Conservation (phyloP, 805 yeast species). For the Saccharomycopsis sp. region DNA sequence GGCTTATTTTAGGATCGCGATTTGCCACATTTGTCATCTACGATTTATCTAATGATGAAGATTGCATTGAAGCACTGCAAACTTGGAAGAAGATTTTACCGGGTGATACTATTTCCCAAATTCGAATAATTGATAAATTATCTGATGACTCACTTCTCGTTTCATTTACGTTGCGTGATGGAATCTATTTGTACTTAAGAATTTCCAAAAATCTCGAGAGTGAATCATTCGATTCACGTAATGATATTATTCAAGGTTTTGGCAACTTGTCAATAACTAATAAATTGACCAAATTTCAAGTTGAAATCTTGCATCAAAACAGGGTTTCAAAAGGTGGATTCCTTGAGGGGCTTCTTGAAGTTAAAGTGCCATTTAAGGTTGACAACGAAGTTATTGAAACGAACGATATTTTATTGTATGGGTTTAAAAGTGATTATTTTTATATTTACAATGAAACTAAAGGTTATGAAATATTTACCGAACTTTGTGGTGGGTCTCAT, state of each 20-base stretch:
- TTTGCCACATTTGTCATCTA: slow-evolving; percentile 59
- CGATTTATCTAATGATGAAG: slow-evolving; percentile 28
- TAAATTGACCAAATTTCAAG: slow-evolving; percentile 1
- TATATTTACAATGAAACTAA: slow-evolving; percentile 76
- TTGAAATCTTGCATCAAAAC: slow-evolving; percentile 44
- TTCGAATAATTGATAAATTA: slow-evolving; percentile 33
- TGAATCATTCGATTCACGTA: slow-evolving; percentile 12
- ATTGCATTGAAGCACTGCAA: slow-evolving; percentile 21
- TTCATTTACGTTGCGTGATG: slow-evolving; percentile 56
- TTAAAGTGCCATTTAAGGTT: slow-evolving; percentile 19
- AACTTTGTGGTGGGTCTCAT: slow-evolving; percentile 87
- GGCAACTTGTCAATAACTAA: slow-evolving; percentile 8
- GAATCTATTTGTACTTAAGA: slow-evolving; percentile 36
- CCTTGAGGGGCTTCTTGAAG: slow-evolving; percentile 63
- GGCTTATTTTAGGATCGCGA: slow-evolving; percentile 63
- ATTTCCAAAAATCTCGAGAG: slow-evolving; percentile 22
- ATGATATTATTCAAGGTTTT: slow-evolving; percentile 11
- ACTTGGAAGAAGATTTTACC: slow-evolving; percentile 43
- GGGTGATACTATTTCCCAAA: slow-evolving; percentile 65
- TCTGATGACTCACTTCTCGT: slow-evolving; percentile 19
- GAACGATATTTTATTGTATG: slow-evolving; percentile 56
- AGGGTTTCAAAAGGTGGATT: slow-evolving; percentile 62
- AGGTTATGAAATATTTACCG: slow-evolving; percentile 62
- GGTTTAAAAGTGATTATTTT: slow-evolving; percentile 75
- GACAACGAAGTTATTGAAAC: slow-evolving; percentile 19